phyloP scores from a whole-genome alignment of 164 flowering plant genomes.

The Annona squamosa region DNA sequence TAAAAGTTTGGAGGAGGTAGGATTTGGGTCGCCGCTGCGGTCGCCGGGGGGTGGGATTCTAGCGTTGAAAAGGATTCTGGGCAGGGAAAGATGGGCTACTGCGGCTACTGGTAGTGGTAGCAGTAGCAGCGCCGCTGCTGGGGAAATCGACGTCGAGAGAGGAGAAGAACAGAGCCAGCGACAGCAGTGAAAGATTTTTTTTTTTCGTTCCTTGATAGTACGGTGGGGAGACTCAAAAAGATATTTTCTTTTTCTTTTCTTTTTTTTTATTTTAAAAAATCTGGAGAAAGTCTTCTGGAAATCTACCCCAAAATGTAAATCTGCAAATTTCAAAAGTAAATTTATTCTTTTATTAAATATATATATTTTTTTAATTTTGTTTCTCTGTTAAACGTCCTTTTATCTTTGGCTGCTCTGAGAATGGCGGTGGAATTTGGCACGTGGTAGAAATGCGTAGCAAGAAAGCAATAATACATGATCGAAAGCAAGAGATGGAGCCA shows the following conservation, averaged over 20 bases:
- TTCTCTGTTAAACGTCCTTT: too few species aligned
- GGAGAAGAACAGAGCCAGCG: constrained; percentile 1
- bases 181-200: background rate
- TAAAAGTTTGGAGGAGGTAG: background rate
- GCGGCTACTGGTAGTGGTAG: background rate
- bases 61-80: constrained; percentile 4
- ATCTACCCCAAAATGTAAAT: too few species aligned
- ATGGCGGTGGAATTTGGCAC: too few species aligned
- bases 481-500: too few species aligned
- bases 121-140: background rate
- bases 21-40: constrained; percentile 2
- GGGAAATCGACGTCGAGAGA: background rate
- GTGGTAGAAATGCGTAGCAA: too few species aligned
- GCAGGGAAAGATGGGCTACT: constrained; percentile 3
- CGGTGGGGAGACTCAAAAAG: background rate
- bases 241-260: background rate
- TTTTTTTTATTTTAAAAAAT: background rate
- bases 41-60: constrained; percentile 9
- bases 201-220: background rate
- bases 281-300: background rate
- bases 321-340: too few species aligned
- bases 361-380: too few species aligned
- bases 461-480: too few species aligned
- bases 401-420: too few species aligned
- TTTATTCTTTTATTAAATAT: too few species aligned